These are phyloP conservation scores for Wilhelminamyces savonicus DNA, from an alignment of 805 yeast genomes.

Conservation along the genomic window DNA sequence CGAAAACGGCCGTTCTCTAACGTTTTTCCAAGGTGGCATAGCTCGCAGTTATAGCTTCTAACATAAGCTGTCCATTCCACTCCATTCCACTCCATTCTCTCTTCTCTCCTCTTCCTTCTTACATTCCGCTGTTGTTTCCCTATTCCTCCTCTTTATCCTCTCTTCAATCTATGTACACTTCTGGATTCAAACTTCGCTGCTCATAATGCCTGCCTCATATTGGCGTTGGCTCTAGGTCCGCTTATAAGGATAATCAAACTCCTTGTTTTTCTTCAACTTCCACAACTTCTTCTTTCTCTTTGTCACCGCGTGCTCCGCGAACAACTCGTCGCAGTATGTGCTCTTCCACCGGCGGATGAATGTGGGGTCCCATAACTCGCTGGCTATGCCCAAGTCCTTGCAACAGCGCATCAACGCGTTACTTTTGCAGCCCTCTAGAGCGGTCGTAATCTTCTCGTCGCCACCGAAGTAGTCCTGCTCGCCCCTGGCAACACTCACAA, in stretches of 20 bases:
- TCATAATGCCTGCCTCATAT: too few species aligned
- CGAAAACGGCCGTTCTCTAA: too few species aligned
- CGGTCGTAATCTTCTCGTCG: conserved; percentile 85
- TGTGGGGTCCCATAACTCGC: conserved; percentile 95
- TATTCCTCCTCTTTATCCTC: too few species aligned
- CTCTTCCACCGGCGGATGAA: conserved; percentile 52
- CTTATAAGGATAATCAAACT: conserved; percentile 83
- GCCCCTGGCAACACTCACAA: conserved; percentile 90
- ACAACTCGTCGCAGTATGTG: conserved; percentile 65
- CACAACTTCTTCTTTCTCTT: conserved; percentile 87
- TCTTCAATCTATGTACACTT: too few species aligned
- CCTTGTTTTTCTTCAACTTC: conserved; percentile 75
- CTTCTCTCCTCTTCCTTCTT: too few species aligned
- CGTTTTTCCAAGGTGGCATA: too few species aligned
- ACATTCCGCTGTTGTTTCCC: too few species aligned
- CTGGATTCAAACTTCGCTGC: too few species aligned
- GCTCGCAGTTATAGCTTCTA: too few species aligned
- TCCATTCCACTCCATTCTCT: too few species aligned
- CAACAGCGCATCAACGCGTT: conserved; percentile 98
- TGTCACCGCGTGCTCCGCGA: conserved; percentile 76
- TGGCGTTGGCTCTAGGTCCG: too few species aligned
- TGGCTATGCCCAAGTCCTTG: conserved; percentile 93
- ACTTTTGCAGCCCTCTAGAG: conserved; percentile 94
- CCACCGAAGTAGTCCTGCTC: conserved; percentile 86
- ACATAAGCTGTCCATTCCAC: too few species aligned